Conservation (phyloP, 169 alveolate genomes). For the Cryptosporidium andersoni region DNA sequence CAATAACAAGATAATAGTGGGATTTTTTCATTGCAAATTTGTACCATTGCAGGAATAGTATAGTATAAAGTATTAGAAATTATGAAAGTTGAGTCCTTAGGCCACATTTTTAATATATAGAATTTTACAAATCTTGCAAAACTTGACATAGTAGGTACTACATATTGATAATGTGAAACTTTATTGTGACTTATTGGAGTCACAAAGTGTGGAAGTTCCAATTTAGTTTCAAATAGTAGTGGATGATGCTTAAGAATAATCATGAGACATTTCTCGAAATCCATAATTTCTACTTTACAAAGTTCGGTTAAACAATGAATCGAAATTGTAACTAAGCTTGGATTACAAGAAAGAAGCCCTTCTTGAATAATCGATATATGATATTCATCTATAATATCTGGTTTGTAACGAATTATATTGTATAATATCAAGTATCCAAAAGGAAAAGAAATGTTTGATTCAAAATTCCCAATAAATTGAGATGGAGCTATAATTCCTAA, state of each 20-base stretch:
- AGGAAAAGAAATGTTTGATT: no score
- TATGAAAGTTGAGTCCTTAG: constrained; percentile 21
- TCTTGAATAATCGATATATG: constrained; percentile 37
- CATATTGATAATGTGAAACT: not conserved
- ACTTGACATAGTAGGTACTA: constrained; percentile 17
- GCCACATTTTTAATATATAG: constrained; percentile 47
- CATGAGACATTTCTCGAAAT: constrained; percentile 36
- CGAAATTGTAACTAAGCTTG: constrained; percentile 35
- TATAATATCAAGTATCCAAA: constrained; percentile 19
- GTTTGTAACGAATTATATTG: constrained; percentile 42
- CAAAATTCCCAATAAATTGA: not conserved
- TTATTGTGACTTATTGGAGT: no score
- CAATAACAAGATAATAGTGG: constrained; percentile 29
- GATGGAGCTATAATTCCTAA: constrained; percentile 10
- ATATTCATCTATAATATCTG: constrained; percentile 51
- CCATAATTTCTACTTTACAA: constrained; percentile 46
- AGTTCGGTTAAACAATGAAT: constrained; percentile 63
- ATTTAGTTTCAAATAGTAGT: no score
- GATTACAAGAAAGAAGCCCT: constrained; percentile 26
- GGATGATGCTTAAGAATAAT: not conserved
- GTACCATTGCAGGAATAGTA: constrained; percentile 14
- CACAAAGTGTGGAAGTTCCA: no score
- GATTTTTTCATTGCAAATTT: constrained; percentile 10
- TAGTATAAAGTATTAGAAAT: constrained; percentile 45
- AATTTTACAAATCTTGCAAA: constrained; percentile 38